Conservation (phyloP, 345 rosid species). For the Populus pruinosa region DNA sequence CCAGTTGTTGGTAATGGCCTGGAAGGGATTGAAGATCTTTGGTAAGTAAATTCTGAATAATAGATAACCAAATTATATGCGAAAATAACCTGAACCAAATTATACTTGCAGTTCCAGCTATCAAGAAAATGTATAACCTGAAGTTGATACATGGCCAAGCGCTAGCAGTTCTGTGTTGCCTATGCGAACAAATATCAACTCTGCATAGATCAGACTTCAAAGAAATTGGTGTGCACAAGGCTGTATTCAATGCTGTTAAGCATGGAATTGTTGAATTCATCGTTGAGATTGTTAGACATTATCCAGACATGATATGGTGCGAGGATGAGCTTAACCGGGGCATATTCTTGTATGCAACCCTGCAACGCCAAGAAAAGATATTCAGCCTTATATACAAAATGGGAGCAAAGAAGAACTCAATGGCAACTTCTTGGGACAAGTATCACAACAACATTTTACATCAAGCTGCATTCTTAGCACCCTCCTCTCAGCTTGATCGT, state of each 20-base stretch:
- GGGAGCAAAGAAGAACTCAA: slow-evolving; percentile 55
- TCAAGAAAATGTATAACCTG: slow-evolving; percentile 41
- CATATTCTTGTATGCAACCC: slow-evolving; percentile 52
- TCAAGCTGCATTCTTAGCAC: slow-evolving; percentile 60
- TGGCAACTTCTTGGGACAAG: slow-evolving; percentile 34
- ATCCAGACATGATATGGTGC: slow-evolving; percentile 59
- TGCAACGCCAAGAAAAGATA: slow-evolving; percentile 67
- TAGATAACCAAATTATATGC: too few species aligned
- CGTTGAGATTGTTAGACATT: slow-evolving; percentile 43
- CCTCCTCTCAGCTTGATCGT: slow-evolving; percentile 51
- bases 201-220: slow-evolving; percentile 29
- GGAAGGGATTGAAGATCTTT: slow-evolving; percentile 9
- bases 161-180: slow-evolving; percentile 37
- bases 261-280: slow-evolving; percentile 61
- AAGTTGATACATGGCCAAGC: slow-evolving; percentile 55
- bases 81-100: slow-evolving; percentile 3
- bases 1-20: slow-evolving; percentile 8
- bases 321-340: slow-evolving; percentile 38
- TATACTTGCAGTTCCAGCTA: slow-evolving; percentile 39
- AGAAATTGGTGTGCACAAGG: slow-evolving; percentile 30
- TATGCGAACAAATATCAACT: slow-evolving; percentile 49
- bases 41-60: slow-evolving; percentile 15
- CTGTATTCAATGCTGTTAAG: slow-evolving; percentile 54
- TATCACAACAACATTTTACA: slow-evolving; percentile 57
- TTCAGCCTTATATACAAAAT: slow-evolving; percentile 59